These are phyloP conservation scores for Raphidocelis subcapitata DNA, from an alignment of 139 green algal genomes.

Conservation along the genomic window DNA sequence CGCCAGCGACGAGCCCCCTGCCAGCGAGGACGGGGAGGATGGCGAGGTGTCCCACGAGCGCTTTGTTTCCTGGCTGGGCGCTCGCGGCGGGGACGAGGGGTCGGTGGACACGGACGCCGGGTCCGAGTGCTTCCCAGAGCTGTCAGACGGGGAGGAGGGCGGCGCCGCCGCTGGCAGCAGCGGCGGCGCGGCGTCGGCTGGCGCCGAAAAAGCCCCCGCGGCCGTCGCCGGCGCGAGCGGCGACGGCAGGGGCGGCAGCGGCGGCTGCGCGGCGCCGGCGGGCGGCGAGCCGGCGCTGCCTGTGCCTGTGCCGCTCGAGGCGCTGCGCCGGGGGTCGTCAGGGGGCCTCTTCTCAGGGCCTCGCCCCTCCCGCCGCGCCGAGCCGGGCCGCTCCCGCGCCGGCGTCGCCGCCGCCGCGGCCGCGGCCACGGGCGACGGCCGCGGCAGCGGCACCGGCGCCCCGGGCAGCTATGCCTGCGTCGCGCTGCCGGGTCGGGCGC, in stretches of 20 bases:
- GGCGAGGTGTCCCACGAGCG: slow-evolving; percentile 20
- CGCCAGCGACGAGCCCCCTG: too few relatives aligned
- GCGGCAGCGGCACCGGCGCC: slow-evolving; percentile 1
- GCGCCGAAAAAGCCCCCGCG: too few relatives aligned
- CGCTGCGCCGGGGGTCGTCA: too few relatives aligned
- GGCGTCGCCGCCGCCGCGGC: too few relatives aligned
- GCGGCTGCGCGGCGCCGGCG: too few relatives aligned
- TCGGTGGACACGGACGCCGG: slow-evolving; percentile 15
- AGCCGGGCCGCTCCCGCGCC: too few relatives aligned
- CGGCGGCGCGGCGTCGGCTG: too few relatives aligned
- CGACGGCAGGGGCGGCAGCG: not conserved
- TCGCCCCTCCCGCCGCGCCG: too few relatives aligned
- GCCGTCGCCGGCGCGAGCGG: not conserved
- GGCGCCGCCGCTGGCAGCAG: not conserved
- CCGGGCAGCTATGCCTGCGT: slow-evolving; percentile 25
- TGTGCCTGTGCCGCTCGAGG: too few relatives aligned
- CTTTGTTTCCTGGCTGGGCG: slow-evolving; percentile 26
- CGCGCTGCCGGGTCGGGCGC: slow-evolving; percentile 49
- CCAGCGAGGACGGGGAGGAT: slow-evolving; percentile 8
- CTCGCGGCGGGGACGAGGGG: slow-evolving; percentile 2
- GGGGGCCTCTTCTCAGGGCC: too few relatives aligned
- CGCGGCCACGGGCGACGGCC: not conserved
- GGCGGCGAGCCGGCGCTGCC: too few relatives aligned
- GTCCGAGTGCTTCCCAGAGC: slow-evolving; percentile 20
- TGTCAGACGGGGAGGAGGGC: slow-evolving; percentile 22